Percentiles rank a stretch among this genome's conserved stretches.
These are phyloP conservation scores for Thelonectria blattea DNA, from an alignment of 2,329 filamentous ascomycete species.

Conservation along the genomic window DNA sequence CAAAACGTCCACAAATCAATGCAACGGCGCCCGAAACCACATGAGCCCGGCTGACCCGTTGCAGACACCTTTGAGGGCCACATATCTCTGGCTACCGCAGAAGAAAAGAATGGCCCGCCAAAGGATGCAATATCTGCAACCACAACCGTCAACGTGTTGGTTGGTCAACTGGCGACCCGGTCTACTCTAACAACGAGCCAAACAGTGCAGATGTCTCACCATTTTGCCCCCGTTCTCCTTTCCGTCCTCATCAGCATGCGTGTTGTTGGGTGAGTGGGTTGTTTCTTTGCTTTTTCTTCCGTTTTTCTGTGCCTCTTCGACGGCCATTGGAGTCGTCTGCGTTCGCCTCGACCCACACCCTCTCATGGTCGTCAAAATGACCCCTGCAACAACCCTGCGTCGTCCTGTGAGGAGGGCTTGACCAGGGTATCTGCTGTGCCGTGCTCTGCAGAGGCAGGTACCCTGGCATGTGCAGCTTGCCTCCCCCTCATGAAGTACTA, in stretches of 20 bases:
- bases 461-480: no score
- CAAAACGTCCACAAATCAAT: background rate
- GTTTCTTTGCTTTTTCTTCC: constrained; percentile 27
- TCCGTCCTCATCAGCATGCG: constrained; percentile 31
- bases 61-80: constrained; percentile 25
- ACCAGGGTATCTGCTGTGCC: constrained; percentile 15
- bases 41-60: constrained; percentile 15
- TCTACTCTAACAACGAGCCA: constrained; percentile 28
- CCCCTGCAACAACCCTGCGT: constrained; percentile 22
- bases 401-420: background rate
- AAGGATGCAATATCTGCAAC: constrained; percentile 37
- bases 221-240: constrained; percentile 22
- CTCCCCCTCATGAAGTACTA: no score
- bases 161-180: constrained; percentile 27
- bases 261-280: constrained; percentile 23
- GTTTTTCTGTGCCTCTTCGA: constrained; percentile 25
- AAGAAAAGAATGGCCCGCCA: constrained; percentile 27
- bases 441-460: background rate
- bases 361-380: constrained; percentile 31
- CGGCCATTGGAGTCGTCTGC: constrained; percentile 22
- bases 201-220: constrained; percentile 36
- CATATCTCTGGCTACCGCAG: constrained; percentile 21
- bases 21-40: constrained; percentile 14
- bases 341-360: constrained; percentile 33
- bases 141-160: constrained; percentile 27